phyloP scores from a whole-genome alignment of 441 rosid species.

The Raphanus hybrid region DNA sequence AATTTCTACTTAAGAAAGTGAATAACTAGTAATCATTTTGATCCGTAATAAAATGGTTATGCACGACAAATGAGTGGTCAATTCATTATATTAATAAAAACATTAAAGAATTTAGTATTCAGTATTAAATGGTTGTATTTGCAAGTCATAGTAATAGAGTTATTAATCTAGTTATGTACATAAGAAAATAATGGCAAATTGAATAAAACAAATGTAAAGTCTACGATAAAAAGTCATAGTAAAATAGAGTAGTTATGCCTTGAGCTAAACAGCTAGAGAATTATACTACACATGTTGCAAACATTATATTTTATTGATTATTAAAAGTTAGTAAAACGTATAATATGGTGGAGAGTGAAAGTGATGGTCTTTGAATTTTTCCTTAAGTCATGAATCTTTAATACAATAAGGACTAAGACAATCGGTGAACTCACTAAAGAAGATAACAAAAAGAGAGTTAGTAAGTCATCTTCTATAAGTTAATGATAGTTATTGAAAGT shows the following conservation, averaged over 20 bases:
- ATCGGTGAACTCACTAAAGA: background rate
- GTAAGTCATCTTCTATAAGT: slow-evolving; percentile 7
- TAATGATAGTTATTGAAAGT: slow-evolving; percentile 29
- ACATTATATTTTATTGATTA: background rate
- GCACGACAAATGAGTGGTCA: background rate
- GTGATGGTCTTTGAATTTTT: slow-evolving; percentile 22
- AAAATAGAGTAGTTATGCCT: background rate
- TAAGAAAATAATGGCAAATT: background rate
- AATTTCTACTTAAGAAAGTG: background rate
- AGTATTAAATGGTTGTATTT: background rate
- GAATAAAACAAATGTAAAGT: background rate
- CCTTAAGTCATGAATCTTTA: background rate
- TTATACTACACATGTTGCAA: background rate
- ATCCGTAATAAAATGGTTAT: background rate
- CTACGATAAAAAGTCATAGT: background rate
- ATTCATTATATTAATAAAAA: background rate
- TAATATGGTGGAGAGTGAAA: slow-evolving; percentile 22
- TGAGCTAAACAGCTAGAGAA: background rate
- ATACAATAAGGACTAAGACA: slow-evolving; percentile 16
- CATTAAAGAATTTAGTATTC: background rate
- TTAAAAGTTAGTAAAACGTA: slow-evolving; percentile 15
- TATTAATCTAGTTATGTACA: background rate
- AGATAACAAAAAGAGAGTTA: background rate
- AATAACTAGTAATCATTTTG: background rate
- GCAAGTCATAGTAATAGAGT: background rate